Base-by-base conservation (phyloP, 2,329 filamentous ascomycete species). In the Dactylellina leptospora region DNA sequence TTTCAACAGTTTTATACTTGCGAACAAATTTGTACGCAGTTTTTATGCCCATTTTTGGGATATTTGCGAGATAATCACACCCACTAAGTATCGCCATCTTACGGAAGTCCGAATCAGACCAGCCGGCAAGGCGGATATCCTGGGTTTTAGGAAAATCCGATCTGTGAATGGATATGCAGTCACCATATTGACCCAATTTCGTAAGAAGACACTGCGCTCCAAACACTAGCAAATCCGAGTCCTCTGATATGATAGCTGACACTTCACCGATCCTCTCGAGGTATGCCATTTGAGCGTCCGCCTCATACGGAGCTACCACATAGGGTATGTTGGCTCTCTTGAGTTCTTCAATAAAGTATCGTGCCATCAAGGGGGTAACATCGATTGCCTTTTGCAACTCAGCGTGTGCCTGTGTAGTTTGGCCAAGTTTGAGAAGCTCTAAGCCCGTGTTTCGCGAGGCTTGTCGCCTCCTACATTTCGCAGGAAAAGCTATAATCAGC, bases 381-480 rank as follows among this genome's bases (percentile, higher is more conserved):
- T 99, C 95, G 71, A 97, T 90, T 47, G 93, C 90, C 79, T 97
- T 99, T 78, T 97, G 93, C 63, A 97, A 85, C 80, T 97, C 92
- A 47, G 88, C 83, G 64, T 93, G 87, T 8, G 95, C 95, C 77
- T 93, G 90, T 0, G 89, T 84, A 1, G 86, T 84, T 78, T 93
- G 93, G 25, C 95, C 93, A 30, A 92, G 89, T 72, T 88, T 88
- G 63, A 96, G 83, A 9, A 97, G 82, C 77, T 95, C 91, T 69
- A 93, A 81, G 0, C 93, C 95, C 1, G 87, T 79, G 78, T 86
- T 86, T 79, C 86, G 44, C 8, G 68, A 72, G 2, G 59, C 33
- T 27, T 53, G 42, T 28, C 68, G 51, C 38, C 50, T 61, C 28
- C 68, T 72, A 16, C 13, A 33, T 23, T 59, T 33, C 13, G 18